phyloP scores from a whole-genome alignment of 1,284 basidiomycete genomes.

The Fomitopsis pinicola region DNA sequence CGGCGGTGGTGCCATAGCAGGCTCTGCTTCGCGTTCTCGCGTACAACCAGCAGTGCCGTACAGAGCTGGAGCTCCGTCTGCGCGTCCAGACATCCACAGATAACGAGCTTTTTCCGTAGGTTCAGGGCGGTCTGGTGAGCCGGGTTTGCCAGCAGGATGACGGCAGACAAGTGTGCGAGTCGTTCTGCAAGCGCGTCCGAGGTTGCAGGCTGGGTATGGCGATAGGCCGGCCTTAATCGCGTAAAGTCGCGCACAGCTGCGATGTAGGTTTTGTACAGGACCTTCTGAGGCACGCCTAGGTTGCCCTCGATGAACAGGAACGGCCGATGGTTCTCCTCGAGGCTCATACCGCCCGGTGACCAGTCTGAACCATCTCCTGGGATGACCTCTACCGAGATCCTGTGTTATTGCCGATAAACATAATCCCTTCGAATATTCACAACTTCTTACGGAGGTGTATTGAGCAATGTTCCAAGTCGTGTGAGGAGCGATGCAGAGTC shows the following conservation, averaged over 20 bases:
- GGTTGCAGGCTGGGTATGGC: not conserved
- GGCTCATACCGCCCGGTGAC: slow-evolving; percentile 14
- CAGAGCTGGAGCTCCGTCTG: slow-evolving; percentile 44
- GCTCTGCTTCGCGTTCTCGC: slow-evolving; percentile 56
- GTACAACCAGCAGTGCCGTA: slow-evolving; percentile 43
- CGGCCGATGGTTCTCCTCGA: slow-evolving; percentile 28
- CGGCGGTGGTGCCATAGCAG: slow-evolving; percentile 64
- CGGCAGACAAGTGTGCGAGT: slow-evolving; percentile 33
- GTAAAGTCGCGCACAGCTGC: slow-evolving; percentile 35
- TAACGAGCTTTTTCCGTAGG: slow-evolving; percentile 47
- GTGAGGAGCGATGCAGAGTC: not conserved
- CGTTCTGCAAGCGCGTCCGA: not conserved
- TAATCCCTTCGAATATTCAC: not conserved
- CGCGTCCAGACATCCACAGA: slow-evolving; percentile 29
- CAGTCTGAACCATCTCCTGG: slow-evolving; percentile 43
- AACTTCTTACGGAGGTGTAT: slow-evolving; percentile 15
- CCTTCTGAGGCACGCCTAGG: slow-evolving; percentile 60
- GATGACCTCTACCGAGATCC: slow-evolving; percentile 44
- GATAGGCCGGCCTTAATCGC: not conserved
- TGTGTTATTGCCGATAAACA: slow-evolving; percentile 3
- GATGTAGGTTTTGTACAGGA: slow-evolving; percentile 48
- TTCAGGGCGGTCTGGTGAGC: slow-evolving; percentile 65
- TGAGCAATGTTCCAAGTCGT: slow-evolving; percentile 12
- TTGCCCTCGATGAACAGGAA: slow-evolving; percentile 55
- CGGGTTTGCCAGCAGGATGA: slow-evolving; percentile 61